Evolutionary conservation across 441 rosid species (phyloP).

Genomic region (Erodium trifolium): DNA sequence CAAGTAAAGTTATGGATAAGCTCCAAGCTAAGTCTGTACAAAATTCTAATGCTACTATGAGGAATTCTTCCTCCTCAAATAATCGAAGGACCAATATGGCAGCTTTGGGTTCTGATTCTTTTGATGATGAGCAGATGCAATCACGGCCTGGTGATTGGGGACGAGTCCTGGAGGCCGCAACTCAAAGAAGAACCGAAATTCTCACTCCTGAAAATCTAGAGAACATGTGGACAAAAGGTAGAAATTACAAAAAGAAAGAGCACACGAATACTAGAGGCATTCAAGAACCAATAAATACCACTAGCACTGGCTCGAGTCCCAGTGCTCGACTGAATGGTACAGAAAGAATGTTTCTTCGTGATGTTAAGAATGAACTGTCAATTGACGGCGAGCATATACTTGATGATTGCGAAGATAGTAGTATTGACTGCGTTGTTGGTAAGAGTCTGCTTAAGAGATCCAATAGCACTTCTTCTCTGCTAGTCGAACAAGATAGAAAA

Average conservation of each 20-base stretch:
- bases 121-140: conserved; percentile 34
- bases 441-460: conserved; percentile 69
- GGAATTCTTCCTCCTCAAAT: conserved; percentile 26
- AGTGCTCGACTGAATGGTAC: conserved; percentile 30
- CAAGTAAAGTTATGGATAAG: conserved; percentile 12
- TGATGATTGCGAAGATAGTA: conserved; percentile 23
- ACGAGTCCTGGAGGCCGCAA: conserved; percentile 65
- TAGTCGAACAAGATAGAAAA: conserved; percentile 36
- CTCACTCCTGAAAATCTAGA: conserved; percentile 97
- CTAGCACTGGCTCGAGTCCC: conserved; percentile 15
- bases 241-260: conserved; percentile 80
- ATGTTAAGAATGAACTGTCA: conserved; percentile 26
- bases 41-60: conserved; percentile 26
- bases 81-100: conserved; percentile 33
- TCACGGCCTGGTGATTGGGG: conserved; percentile 73
- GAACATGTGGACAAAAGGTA: conserved; percentile 97
- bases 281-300: conserved; percentile 19
- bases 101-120: conserved; percentile 23
- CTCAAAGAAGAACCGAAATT: conserved; percentile 88
- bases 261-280: conserved; percentile 34
- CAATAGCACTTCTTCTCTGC: conserved; percentile 68
- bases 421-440: conserved; percentile 27
- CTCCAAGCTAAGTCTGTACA: conserved; percentile 19
- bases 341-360: conserved; percentile 22
- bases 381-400: conserved; percentile 24